Base-by-base conservation (phyloP, 495 filamentous ascomycete genomes). In the Hypoxylon fuscum region DNA sequence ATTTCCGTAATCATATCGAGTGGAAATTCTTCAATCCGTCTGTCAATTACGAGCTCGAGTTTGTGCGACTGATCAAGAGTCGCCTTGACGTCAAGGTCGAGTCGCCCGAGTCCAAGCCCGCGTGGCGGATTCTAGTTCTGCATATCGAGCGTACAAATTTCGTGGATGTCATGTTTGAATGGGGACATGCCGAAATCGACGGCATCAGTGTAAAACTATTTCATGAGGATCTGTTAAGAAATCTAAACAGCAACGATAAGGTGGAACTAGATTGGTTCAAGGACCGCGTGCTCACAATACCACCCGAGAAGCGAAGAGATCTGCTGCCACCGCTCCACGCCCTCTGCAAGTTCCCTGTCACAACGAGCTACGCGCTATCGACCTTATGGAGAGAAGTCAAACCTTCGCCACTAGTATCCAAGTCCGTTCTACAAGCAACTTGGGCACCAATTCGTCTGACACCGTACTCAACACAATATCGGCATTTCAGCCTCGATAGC, bases 141-240 rank as follows among this genome's bases (percentile, higher is more conserved):
- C 50, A 21, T 21, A 14, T 29, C 11, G 40, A 51, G 18, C 29
- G 50, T 12, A 38, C 23, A 2, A 3, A 12, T 22, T 47, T 55
- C 12, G 5, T 76, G 10, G 69, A 75, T 35, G 59, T 71, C 22
- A 46, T 76, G 18, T 71, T 74, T 46, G 72, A 72, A 15, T 70
- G 61, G 17, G 74, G 74, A 20, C 76, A 79, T 18, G 44, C 62
- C 5, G 59, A 75, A 10, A 60, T 60, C 4, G 75, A 77, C 53
- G 75, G 76, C 1, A 71, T 68, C 5, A 68, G 72, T 45, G 71
- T 66, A 4, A 68, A 68, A 34, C 27, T 64, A 5, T 77, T 77
- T 32, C 75, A 76, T 32, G 42, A 66, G 42, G 59, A 61, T 12
- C 61, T 77, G 9, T 64, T 77, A 18, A 44, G 66, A 10, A 42